Percentiles rank a stretch among this genome's conserved stretches.
Conservation (phyloP, 2,329 filamentous ascomycete genomes). For the Fusarium lyarnte region DNA sequence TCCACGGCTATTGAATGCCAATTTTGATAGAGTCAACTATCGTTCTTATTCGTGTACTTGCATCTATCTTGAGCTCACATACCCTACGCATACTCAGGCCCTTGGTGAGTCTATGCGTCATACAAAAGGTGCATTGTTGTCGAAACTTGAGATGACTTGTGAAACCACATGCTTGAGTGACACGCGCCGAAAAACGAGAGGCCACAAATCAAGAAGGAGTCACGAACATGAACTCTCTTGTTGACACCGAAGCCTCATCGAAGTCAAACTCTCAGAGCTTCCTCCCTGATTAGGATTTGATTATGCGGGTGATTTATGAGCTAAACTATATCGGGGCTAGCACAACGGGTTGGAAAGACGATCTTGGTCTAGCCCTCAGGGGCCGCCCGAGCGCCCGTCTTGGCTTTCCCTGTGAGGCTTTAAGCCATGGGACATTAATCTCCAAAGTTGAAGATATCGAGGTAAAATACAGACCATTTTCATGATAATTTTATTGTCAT, state of each 20-base stretch:
- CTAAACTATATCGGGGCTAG: constrained; percentile 32
- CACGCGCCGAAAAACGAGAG: not conserved
- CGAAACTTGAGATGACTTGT: not conserved
- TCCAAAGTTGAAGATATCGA: not conserved
- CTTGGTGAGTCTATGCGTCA: not conserved
- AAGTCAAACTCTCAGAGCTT: not conserved
- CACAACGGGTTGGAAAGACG: constrained; percentile 8
- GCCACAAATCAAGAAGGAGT: not conserved
- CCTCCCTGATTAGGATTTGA: constrained; percentile 36
- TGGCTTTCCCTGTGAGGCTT: constrained; percentile 31
- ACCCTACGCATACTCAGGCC: not conserved
- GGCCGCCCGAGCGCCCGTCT: constrained; percentile 29
- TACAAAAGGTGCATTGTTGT: not conserved
- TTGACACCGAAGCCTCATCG: not conserved
- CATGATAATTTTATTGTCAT: not conserved
- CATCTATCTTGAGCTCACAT: not conserved
- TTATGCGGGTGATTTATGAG: constrained; percentile 17
- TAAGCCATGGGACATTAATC: not conserved
- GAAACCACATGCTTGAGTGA: not conserved
- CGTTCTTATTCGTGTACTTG: not conserved
- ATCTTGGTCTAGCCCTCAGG: constrained; percentile 35
- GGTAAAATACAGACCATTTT: not conserved
- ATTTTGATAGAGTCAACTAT: not conserved
- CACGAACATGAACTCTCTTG: not conserved
- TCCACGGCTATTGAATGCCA: not conserved